Base-by-base conservation (phyloP, 1,284 basidiomycete species). In the Apiotrichum domesticum region DNA sequence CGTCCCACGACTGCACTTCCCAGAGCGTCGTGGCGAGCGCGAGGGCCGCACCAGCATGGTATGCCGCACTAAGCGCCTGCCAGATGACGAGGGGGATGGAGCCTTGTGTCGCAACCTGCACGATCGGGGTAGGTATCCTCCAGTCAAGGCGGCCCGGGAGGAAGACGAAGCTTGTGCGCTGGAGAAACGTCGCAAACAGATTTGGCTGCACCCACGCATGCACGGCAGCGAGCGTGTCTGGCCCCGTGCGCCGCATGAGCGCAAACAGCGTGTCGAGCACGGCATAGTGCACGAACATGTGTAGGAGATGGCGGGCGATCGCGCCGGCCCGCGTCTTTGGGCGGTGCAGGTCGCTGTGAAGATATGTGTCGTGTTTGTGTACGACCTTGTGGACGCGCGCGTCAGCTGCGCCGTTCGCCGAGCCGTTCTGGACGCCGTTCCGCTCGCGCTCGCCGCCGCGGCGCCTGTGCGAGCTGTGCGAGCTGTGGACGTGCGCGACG, bases 1-100 rank as follows among this genome's bases (percentile, higher is more conserved):
- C 61, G 54, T 72, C 67, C 73, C 72, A 76, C 2, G 60, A 60
- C 40, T 67, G 63, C 6, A 63, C 61, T 53, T 72, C 71, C 58
- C 64, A 72, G 9, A 48, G 46, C 15, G 13, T 66, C 0, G 57
- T 42, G 3, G 57, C 58, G 11, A 74, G 57, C 8, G 55, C 55
- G 3, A 67, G 2, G 1, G 55, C 21, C 6, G 69, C 73, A 13
- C 64, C 52, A 10, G 53, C n/a, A 57, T 76, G 74, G 51, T 72
- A 77, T 2, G 67, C 68, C 29, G 59, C 47, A 8, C 56, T 57
- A n/a, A 77, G 59, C 0, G 59, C 70, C 48, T 65, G 52, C 61
- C 65, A 70, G 11, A 73, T 61, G 8, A 57, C 61, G 3, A 56
- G 15, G 15, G 57, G 66, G 33, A 75, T 63, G 41, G 64, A 57